Percentiles rank a stretch among this genome's conserved stretches.
Evolutionary conservation across 176 grass and related monocot species (phyloP).

Genomic region (Carex pumila): DNA sequence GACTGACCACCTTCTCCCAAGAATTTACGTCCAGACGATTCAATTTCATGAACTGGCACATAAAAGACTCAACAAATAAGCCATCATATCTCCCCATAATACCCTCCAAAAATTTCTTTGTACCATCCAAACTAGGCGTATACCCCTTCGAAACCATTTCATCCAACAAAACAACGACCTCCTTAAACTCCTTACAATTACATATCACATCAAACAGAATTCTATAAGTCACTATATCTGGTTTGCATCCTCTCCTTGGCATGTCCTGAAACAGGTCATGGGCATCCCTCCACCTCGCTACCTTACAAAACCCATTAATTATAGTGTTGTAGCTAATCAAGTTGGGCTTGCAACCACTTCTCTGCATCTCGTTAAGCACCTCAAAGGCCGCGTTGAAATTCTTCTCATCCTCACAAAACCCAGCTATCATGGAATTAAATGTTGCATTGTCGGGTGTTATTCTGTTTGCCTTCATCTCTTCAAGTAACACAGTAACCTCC

Average conservation of each 20-base stretch:
- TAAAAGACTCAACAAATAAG: conserved; percentile 7
- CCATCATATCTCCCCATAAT: conserved; percentile 32
- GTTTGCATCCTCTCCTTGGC: conserved; percentile 39
- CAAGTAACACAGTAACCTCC: conserved; percentile 46
- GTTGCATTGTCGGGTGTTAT: conserved; percentile 33
- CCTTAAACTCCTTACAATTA: conserved; percentile 30
- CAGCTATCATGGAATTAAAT: conserved; percentile 53
- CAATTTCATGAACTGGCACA: conserved; percentile 27
- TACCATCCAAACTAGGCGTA: conserved; percentile 30
- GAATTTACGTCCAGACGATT: conserved; percentile 32
- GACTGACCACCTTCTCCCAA: conserved; percentile 37
- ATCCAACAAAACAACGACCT: conserved; percentile 32
- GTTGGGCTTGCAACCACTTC: conserved; percentile 35
- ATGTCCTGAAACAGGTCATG: conserved; percentile 50
- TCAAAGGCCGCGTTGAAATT: conserved; percentile 38
- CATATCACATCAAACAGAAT: conserved; percentile 43
- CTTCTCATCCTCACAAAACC: conserved; percentile 46
- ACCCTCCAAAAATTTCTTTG: conserved; percentile 35
- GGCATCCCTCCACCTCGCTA: conserved; percentile 35
- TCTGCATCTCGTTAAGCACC: conserved; percentile 51
- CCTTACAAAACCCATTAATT: conserved; percentile 39
- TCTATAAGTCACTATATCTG: conserved; percentile 46
- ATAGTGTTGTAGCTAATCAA: conserved; percentile 50
- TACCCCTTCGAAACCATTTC: conserved; percentile 66
- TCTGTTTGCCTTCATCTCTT: conserved; percentile 49